Conservation (phyloP, 1,139 yeast genomes). For the Diutina scorzettiae region DNA sequence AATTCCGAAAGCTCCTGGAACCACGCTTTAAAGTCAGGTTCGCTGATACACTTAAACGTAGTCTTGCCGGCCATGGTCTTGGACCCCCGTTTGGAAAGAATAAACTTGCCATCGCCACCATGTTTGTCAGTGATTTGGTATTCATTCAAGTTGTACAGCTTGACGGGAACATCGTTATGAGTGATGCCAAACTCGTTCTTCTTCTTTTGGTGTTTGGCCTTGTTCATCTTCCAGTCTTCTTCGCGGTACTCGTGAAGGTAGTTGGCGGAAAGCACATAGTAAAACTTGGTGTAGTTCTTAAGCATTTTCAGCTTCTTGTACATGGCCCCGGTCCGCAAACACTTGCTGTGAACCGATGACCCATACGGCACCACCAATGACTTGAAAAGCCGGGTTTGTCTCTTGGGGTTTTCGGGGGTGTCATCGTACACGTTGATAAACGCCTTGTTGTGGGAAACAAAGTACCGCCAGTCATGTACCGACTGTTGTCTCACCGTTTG, state of each 20-base stretch:
- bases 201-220: conserved; percentile 8
- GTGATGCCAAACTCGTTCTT: conserved; percentile 31
- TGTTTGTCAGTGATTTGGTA: conserved; percentile 23
- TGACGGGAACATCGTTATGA: conserved; percentile 28
- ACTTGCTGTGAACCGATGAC: conserved; percentile 30
- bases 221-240: conserved; percentile 7
- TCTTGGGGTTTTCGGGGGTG: conserved; percentile 17
- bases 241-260: conserved; percentile 29
- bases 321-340: conserved; percentile 31
- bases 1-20: conserved; percentile 27
- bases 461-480: conserved; percentile 27
- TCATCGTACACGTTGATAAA: conserved; percentile 24
- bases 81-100: conserved; percentile 20
- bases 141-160: conserved; percentile 34
- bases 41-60: conserved; percentile 27
- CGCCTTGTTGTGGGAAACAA: conserved; percentile 23
- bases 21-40: conserved; percentile 25
- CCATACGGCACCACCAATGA: conserved; percentile 24
- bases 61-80: conserved; percentile 11
- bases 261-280: conserved; percentile 32
- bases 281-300: conserved; percentile 28
- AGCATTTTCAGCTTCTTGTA: conserved; percentile 32
- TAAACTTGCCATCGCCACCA: conserved; percentile 24
- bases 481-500: conserved; percentile 8
- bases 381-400: conserved; percentile 21